These are phyloP conservation scores for Cryphonectria carpinicola DNA, from an alignment of 2,329 filamentous ascomycete genomes.

Conservation along the genomic window DNA sequence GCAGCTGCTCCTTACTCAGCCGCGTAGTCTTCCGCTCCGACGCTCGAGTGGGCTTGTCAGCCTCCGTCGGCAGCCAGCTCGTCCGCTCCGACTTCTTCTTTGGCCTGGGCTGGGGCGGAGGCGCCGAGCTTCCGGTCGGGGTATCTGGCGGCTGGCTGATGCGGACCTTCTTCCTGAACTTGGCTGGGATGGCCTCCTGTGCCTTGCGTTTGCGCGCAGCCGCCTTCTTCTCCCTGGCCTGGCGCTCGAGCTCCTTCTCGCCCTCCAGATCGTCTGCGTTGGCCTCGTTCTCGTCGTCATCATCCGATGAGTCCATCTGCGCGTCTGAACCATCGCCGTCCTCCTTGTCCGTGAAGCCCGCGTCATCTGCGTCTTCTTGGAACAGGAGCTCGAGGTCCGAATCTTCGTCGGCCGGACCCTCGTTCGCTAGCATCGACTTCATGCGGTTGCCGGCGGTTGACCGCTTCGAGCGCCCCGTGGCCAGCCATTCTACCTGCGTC, in stretches of 20 bases:
- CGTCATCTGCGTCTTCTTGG: conserved; percentile 71
- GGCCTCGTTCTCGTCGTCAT: conserved; percentile 72
- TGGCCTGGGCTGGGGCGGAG: conserved; percentile 50
- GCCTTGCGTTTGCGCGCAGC: conserved; percentile 80
- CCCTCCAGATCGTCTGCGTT: conserved; percentile 76
- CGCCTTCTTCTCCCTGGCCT: conserved; percentile 69
- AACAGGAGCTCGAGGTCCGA: conserved; percentile 74
- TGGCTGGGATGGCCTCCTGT: conserved; percentile 72
- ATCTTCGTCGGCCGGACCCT: conserved; percentile 61
- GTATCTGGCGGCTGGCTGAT: conserved; percentile 61
- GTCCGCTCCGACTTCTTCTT: conserved; percentile 65
- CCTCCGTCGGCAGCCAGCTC: conserved; percentile 60
- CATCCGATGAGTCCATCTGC: conserved; percentile 83
- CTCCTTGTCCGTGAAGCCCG: conserved; percentile 71
- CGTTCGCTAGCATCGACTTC: conserved; percentile 75
- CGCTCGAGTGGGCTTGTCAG: conserved; percentile 61
- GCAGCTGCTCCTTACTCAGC: conserved; percentile 63
- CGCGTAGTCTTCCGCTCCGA: conserved; percentile 62
- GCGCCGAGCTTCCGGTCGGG: conserved; percentile 40
- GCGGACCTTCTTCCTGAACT: conserved; percentile 75
- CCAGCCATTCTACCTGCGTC: conserved; percentile 66
- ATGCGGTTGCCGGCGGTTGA: conserved; percentile 85
- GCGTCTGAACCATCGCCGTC: conserved; percentile 71
- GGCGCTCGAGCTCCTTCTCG: conserved; percentile 82
- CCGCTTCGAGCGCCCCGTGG: conserved; percentile 73